Percentiles rank a stretch among this genome's conserved stretches.
phyloP scores from a whole-genome alignment of 192 early-diverging fungal genomes.

The Coemansia sp. region DNA sequence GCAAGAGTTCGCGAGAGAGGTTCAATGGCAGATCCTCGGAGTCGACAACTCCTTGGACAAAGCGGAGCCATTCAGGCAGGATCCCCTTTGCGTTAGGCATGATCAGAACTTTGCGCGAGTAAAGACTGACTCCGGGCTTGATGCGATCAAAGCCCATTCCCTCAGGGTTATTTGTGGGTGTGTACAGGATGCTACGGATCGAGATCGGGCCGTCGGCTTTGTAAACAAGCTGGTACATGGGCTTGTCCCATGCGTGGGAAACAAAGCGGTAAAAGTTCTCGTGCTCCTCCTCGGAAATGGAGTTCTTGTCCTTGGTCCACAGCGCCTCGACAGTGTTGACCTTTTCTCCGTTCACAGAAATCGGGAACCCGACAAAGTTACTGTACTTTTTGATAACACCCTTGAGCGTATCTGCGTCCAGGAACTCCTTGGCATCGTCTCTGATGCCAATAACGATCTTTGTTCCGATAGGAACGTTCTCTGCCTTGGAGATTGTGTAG shows the following conservation, averaged over 20 bases:
- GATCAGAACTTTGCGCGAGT: constrained; percentile 95
- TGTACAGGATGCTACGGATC: constrained; percentile 85
- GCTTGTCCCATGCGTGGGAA: constrained; percentile 67
- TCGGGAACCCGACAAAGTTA: constrained; percentile 99
- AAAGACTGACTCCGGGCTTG: constrained; percentile 84
- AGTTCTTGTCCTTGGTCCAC: constrained; percentile 83
- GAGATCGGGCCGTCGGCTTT: constrained; percentile 92
- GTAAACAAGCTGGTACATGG: constrained; percentile 86
- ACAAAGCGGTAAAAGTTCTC: constrained; percentile 85
- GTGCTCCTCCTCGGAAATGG: constrained; percentile 82
- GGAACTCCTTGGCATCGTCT: constrained; percentile 80
- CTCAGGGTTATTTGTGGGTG: constrained; percentile 67
- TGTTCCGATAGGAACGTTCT: constrained; percentile 91
- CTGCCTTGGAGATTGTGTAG: constrained; percentile 89
- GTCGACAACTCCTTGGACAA: constrained; percentile 93
- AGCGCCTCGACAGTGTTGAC: constrained; percentile 93
- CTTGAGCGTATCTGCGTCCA: constrained; percentile 68
- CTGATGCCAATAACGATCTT: constrained; percentile 91
- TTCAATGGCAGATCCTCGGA: constrained; percentile 97
- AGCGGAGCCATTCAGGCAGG: constrained; percentile 86
- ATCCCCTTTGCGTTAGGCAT: constrained; percentile 88
- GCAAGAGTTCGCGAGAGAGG: constrained; percentile 96
- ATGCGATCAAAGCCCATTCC: constrained; percentile 55
- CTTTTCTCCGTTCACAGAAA: constrained; percentile 77
- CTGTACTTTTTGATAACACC: constrained; percentile 83